Evolutionary conservation across 257 asterid genomes (phyloP).

Genomic region (Craterostigma plantagineum): DNA sequence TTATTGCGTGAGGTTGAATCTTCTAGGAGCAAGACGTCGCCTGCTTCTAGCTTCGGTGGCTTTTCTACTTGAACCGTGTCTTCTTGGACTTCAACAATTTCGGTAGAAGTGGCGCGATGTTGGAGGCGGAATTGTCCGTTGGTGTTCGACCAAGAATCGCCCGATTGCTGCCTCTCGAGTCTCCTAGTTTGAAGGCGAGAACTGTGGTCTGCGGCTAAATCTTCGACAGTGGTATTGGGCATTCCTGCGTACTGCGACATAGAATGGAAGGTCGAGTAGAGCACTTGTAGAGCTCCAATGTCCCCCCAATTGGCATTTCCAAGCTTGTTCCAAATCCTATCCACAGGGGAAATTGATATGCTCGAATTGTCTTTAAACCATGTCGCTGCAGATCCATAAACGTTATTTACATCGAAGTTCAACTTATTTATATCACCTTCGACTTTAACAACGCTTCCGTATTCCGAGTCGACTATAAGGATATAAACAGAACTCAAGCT

Average conservation of each 20-base stretch:
- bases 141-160: constrained; percentile 37
- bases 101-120: constrained; percentile 66
- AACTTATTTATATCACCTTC: constrained; percentile 82
- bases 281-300: constrained; percentile 82
- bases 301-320: constrained; percentile 99
- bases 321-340: constrained; percentile 91
- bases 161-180: constrained; percentile 62
- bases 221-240: constrained; percentile 66
- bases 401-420: constrained; percentile 45
- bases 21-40: constrained; percentile 53
- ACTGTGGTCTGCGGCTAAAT: constrained; percentile 91
- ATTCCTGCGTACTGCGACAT: constrained; percentile 63
- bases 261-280: constrained; percentile 82
- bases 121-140: constrained; percentile 55
- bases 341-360: constrained; percentile 62
- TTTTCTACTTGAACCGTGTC: constrained; percentile 41
- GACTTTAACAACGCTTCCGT: constrained; percentile 72
- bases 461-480: constrained; percentile 70
- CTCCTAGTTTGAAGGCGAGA: constrained; percentile 83
- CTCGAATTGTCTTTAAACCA: constrained; percentile 62
- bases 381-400: constrained; percentile 70
- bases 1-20: constrained; percentile 55
- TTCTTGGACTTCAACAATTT: constrained; percentile 86
- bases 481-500: constrained; percentile 54
- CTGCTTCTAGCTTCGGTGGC: constrained; percentile 53